Base-by-base conservation (phyloP, 768 basidiomycete genomes). In the Rhodosporidiobolus sp. region DNA sequence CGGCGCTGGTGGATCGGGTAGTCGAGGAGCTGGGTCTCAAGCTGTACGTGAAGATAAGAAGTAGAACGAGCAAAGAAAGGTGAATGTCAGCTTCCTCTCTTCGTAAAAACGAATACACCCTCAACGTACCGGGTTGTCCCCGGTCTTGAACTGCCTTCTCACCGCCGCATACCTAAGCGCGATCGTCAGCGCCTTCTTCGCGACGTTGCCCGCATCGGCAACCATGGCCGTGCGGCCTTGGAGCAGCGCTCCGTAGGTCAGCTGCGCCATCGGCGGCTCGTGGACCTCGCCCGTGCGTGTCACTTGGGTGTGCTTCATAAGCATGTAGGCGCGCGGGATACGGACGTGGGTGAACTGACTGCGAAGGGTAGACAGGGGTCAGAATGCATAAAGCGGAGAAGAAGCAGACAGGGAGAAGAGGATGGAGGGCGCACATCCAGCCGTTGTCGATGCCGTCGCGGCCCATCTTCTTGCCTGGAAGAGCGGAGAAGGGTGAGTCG, bases 251-350 rank as follows among this genome's bases (percentile, higher is more conserved):
- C 83, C 83, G 70, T 84, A 84, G 0, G 83, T 83, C 49, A 84
- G 75, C 74, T 84, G 83, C 14, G 81, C 82, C 28, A 84, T 80
- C 10, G 83, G 81, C 58, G 83, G 82, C 54, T 82, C 82, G 28
- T 80, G 79, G n/a, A 83, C 83, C 17, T 78, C 70, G 38, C 82
- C 83, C 20, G 82, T 78, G 17, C 82, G 75, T 1, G 81, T 81
- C 20, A 82, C 82, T 70, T 83, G 82, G 38, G 82, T 82, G 73
- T 84, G 82, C 78, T 84, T 84, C 82, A 83, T 83, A 73, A 84
- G 80, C 82, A 84, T 83, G 76, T 79, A 78, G 19, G 74, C 79
- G 60, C 83, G 79, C 17, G 83, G 83, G 16, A 84, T 80, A 35
- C 82, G 79, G 62, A 84, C 83, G 67, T 82, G 80, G 45, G 83